Evolutionary conservation across 2,329 filamentous ascomycete species (phyloP), one percentile per base, ranked within the genome.

Genomic region (Trichoderma simmonsii): DNA sequence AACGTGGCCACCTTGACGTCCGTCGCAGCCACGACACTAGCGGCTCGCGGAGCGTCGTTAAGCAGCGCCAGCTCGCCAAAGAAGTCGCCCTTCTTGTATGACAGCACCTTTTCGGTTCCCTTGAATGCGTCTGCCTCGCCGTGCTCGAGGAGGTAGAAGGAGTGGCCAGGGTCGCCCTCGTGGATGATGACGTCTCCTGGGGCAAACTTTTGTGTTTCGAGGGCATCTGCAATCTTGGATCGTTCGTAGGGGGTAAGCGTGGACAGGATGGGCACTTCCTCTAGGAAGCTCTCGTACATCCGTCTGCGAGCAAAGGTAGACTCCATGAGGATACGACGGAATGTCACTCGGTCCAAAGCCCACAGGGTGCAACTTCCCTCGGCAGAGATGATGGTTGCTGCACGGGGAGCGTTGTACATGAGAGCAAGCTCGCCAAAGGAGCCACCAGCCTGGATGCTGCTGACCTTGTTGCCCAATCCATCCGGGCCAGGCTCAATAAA

Each of bases 321-420:
- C 83, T 98, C 95, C 95, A 99, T 98, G 74, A 99, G 87, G 75
- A 99, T 98, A 73, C 96, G 93, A 77, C 96, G 94, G 87, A 99
- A 99, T 11, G 96, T 99, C 74, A 98, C 88, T 68, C 96, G 93
- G 80, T 99, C 96, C 65, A 99, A 87, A 24, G 94, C 94, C 96
- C 96, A 99, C 11, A 99, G 87, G 4, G 92, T 95, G 78, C 92
- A 95, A 39, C 88, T 85, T 3, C 91, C 81, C 77, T 97, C 93
- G 14, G 92, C 90, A 34, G 93, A 97, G 73, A 97, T 89, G 73
- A 99, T 93, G 0, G 96, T 98, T 4, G 96, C 96, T 56, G 96
- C 96, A 79, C 96, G 93, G 30, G 96, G 96, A 26, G 96, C 94
- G 79, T 98, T 98, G 85, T 99, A 98, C 96, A 99, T 98, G 78